Conservation (phyloP, 169 alveolate species). For the Plasmodium relictum region DNA sequence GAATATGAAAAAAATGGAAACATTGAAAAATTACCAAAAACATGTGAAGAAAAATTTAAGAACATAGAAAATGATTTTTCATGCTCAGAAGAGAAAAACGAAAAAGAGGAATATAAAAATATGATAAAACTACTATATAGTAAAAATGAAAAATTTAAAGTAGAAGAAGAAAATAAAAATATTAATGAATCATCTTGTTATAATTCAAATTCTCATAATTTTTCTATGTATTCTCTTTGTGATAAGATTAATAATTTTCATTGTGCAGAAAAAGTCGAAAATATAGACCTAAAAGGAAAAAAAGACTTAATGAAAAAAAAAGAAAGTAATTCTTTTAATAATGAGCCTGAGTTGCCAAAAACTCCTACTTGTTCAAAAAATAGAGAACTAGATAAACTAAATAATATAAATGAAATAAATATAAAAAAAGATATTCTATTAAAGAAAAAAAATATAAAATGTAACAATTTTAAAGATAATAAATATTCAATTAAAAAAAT, state of each 20-base stretch:
- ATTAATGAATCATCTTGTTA: background rate
- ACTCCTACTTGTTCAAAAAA: conserved; percentile 12
- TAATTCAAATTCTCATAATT: conserved; percentile 35
- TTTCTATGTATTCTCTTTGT: conserved; percentile 11
- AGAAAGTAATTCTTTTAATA: conserved; percentile 8
- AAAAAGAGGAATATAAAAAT: too few relatives aligned
- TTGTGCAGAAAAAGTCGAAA: background rate
- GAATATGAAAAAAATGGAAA: conserved; percentile 8
- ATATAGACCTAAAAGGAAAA: background rate
- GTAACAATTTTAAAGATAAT: conserved; percentile 3
- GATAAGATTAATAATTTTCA: background rate
- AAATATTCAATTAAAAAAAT: background rate
- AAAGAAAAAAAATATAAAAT: conserved; percentile 16
- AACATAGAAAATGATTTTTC: too few relatives aligned
- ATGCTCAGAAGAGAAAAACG: too few relatives aligned
- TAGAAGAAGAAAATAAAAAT: conserved; percentile 4
- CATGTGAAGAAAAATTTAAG: background rate
- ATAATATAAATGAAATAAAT: background rate
- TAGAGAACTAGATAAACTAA: background rate
- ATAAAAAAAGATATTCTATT: conserved; percentile 6
- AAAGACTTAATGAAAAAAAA: conserved; percentile 1
- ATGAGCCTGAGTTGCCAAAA: conserved; percentile 8
- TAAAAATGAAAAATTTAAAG: too few relatives aligned
- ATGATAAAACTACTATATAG: too few relatives aligned
- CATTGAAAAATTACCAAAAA: background rate